phyloP scores from a whole-genome alignment of 2,329 filamentous ascomycete species.

The Dothistroma septosporum region DNA sequence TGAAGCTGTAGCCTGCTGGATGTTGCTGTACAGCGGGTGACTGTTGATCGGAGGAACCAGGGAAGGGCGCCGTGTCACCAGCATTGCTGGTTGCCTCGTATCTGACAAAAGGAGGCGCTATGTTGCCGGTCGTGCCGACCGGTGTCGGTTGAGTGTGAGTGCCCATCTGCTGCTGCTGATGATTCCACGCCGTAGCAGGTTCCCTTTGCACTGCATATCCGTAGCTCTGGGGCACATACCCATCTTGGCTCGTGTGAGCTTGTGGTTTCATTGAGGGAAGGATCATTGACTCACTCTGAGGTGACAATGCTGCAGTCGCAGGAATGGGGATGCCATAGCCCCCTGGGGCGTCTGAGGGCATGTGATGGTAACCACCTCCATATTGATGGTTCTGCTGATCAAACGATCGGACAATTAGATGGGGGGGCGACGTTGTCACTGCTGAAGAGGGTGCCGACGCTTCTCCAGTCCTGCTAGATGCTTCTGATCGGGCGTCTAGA shows the following conservation, averaged over 20 bases:
- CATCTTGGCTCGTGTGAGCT: background rate
- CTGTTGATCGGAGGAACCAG: constrained; percentile 2
- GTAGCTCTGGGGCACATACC: background rate
- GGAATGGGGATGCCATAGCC: constrained; percentile 9
- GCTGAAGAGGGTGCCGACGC: constrained; percentile 27
- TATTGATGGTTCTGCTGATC: constrained; percentile 10
- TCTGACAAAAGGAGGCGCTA: constrained; percentile 1
- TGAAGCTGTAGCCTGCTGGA: background rate
- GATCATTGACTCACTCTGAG: constrained; percentile 1
- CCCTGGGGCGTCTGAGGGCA: background rate
- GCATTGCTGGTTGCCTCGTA: background rate
- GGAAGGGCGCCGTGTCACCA: constrained; percentile 11
- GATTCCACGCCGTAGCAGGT: background rate
- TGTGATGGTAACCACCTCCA: background rate
- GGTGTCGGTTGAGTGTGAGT: constrained; percentile 1
- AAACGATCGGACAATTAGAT: constrained; percentile 14
- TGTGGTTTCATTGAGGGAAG: background rate
- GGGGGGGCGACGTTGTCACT: constrained; percentile 25
- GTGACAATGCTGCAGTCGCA: background rate
- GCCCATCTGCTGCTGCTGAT: constrained; percentile 1
- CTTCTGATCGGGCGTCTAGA: constrained; percentile 27
- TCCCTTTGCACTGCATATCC: background rate
- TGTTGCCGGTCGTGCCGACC: background rate
- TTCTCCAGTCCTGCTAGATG: constrained; percentile 18
- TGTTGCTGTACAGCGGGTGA: background rate